These are phyloP conservation scores for Trypanosoma rangeli DNA, from an alignment of 208 protist genomes.

Conservation along the genomic window DNA sequence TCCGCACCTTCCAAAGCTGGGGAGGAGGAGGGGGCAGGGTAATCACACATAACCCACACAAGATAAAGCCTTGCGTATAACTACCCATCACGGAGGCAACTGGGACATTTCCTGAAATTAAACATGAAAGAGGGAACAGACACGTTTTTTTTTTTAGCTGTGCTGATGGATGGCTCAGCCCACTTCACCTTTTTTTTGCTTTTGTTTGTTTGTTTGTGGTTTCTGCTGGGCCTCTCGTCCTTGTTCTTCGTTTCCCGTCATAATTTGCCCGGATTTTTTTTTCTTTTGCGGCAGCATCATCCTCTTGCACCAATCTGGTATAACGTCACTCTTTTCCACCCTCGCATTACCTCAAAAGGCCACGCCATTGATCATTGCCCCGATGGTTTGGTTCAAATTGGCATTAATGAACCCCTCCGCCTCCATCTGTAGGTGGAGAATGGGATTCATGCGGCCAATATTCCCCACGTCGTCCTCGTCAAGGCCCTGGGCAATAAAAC, in stretches of 20 bases:
- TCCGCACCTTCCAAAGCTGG: too few species aligned
- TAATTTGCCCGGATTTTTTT: neutral
- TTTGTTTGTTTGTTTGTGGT: constrained; percentile 1
- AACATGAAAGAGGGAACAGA: too few species aligned
- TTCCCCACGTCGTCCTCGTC: constrained; percentile 89
- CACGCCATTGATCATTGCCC: constrained; percentile 86
- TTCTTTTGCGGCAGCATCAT: neutral
- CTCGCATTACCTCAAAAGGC: constrained; percentile 63
- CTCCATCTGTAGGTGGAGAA: constrained; percentile 79
- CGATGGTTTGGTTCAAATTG: constrained; percentile 83
- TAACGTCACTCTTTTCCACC: neutral
- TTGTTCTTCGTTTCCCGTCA: too few species aligned
- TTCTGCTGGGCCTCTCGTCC: too few species aligned
- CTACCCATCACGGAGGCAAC: too few species aligned
- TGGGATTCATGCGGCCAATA: constrained; percentile 77
- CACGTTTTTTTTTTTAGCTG: neutral
- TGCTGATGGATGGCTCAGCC: neutral
- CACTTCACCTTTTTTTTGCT: neutral
- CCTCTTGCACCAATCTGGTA: neutral
- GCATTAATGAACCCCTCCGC: constrained; percentile 73
- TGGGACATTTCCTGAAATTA: too few species aligned
- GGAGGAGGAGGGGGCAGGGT: too few species aligned
- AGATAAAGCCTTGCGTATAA: too few species aligned
- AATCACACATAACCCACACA: too few species aligned
- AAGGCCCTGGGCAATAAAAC: constrained; percentile 80